phyloP scores from a whole-genome alignment of 1,284 basidiomycete species.

The Phlebopus sp. region DNA sequence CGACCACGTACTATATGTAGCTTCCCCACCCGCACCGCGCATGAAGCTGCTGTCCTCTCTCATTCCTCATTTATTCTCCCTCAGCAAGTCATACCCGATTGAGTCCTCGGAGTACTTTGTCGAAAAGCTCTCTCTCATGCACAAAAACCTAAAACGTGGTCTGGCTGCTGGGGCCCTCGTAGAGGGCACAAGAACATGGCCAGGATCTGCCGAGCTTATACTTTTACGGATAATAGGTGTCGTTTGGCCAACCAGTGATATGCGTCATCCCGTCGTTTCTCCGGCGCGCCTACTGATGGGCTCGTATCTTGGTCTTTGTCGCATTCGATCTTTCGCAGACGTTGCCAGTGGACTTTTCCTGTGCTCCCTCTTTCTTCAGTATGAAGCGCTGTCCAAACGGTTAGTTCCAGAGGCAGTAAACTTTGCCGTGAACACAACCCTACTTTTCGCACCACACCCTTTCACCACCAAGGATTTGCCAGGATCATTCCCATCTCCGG shows the following conservation, averaged over 20 bases:
- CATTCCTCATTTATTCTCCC: slow-evolving; percentile 78
- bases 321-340: slow-evolving; percentile 75
- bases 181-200: slow-evolving; percentile 80
- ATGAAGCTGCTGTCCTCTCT: slow-evolving; percentile 66
- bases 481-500: slow-evolving; percentile 70
- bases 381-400: slow-evolving; percentile 82
- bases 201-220: slow-evolving; percentile 78
- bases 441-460: slow-evolving; percentile 69
- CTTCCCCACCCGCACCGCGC: slow-evolving; percentile 60
- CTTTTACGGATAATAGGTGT: slow-evolving; percentile 80
- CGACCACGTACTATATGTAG: slow-evolving; percentile 84
- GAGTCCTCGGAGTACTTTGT: slow-evolving; percentile 80
- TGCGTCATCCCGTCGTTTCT: slow-evolving; percentile 86
- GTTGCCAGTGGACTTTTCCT: slow-evolving; percentile 87
- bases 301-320: slow-evolving; percentile 85
- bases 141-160: slow-evolving; percentile 90
- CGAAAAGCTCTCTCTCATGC: slow-evolving; percentile 85
- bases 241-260: slow-evolving; percentile 93
- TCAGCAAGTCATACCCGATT: slow-evolving; percentile 82
- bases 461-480: slow-evolving; percentile 54
- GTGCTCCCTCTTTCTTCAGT: slow-evolving; percentile 80
- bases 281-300: slow-evolving; percentile 88
- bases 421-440: slow-evolving; percentile 70
- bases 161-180: slow-evolving; percentile 72
- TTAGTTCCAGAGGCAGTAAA: slow-evolving; percentile 89